Percentiles rank a stretch among this genome's conserved stretches.
Conservation (phyloP, 495 filamentous ascomycete genomes). For the Pseudevernia furfuracea region DNA sequence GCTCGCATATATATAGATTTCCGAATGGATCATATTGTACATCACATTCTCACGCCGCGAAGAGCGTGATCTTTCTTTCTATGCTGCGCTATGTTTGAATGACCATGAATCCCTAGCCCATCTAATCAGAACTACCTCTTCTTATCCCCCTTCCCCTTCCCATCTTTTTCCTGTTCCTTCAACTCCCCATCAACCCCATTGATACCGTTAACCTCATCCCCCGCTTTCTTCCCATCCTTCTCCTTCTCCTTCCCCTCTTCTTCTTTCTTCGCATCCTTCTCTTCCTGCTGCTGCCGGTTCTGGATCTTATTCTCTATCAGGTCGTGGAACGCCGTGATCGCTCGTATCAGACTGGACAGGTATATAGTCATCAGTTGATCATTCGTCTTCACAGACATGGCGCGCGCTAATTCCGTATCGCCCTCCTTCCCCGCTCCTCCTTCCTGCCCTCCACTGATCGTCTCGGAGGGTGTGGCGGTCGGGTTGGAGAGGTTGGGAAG, state of each 20-base stretch:
- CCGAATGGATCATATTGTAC: conserved; percentile 11
- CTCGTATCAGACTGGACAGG: conserved; percentile 87
- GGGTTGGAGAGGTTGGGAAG: conserved; percentile 93
- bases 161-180: conserved; percentile 50
- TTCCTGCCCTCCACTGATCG: conserved; percentile 8
- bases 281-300: conserved; percentile 93
- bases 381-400: conserved; percentile 98
- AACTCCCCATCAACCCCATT: conserved; percentile 57
- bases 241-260: conserved; percentile 50
- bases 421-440: conserved; percentile 34
- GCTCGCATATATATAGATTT: not conserved
- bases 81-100: conserved; percentile 9
- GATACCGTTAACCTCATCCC: conserved; percentile 51
- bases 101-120: not conserved
- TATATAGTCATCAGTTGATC: conserved; percentile 99
- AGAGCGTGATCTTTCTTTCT: not conserved
- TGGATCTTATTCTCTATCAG: conserved; percentile 99
- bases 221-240: conserved; percentile 30
- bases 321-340: conserved; percentile 98
- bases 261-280: conserved; percentile 78
- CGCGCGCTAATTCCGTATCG: conserved; percentile 77
- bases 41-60: not conserved
- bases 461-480: conserved; percentile 42
- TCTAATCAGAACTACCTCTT: conserved; percentile 35
- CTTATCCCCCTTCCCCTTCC: conserved; percentile 50